Conservation (phyloP, 2,329 filamentous ascomycete species). For the Metarhizium guizhouense region DNA sequence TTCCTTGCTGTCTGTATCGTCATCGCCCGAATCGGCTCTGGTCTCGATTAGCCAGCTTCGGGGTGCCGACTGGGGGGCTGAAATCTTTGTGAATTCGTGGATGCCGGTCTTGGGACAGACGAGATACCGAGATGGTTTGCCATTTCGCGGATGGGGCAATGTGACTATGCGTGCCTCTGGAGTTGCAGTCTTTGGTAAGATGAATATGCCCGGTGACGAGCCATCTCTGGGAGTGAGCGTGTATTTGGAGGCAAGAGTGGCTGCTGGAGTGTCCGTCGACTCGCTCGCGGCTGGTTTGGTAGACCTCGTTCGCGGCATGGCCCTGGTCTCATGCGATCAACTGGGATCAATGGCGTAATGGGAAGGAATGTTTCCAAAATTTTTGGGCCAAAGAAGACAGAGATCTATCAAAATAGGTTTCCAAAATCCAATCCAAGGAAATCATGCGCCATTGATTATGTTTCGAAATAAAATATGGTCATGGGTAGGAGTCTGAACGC, state of each 20-base stretch:
- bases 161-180: slow-evolving; percentile 49
- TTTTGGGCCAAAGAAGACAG: neutral
- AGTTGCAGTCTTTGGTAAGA: slow-evolving; percentile 48
- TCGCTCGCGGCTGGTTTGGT: slow-evolving; percentile 21
- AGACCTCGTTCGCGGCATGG: slow-evolving; percentile 44
- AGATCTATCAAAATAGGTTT: neutral
- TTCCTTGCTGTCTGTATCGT: slow-evolving; percentile 11
- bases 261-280: slow-evolving; percentile 17
- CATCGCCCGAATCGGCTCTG: slow-evolving; percentile 8
- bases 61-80: slow-evolving; percentile 42
- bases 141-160: slow-evolving; percentile 49
- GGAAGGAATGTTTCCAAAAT: neutral
- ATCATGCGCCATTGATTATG: neutral
- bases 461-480: neutral
- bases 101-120: slow-evolving; percentile 53
- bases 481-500: too few relatives aligned
- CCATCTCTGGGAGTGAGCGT: slow-evolving; percentile 28
- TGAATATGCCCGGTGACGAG: slow-evolving; percentile 47
- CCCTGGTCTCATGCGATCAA: neutral
- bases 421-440: neutral
- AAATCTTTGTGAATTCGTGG: slow-evolving; percentile 55
- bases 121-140: slow-evolving; percentile 48
- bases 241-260: slow-evolving; percentile 26
- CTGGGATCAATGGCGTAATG: neutral
- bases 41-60: slow-evolving; percentile 54